Conservation (phyloP, 495 filamentous ascomycete genomes). For the Hypoxylon intermedium region DNA sequence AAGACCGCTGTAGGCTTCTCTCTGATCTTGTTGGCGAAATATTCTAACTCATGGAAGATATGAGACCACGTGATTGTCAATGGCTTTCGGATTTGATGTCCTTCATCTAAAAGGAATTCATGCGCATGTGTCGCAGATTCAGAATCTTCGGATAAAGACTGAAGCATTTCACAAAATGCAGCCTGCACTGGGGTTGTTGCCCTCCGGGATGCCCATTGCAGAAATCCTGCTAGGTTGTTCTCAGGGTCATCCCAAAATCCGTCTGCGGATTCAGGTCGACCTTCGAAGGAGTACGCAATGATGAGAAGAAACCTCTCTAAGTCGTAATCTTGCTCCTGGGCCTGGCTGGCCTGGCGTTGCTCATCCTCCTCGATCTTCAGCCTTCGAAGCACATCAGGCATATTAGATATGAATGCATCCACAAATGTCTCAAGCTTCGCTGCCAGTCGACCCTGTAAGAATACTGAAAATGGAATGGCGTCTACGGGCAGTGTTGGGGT, state of each 20-base stretch:
- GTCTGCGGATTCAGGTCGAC: slow-evolving; percentile 78
- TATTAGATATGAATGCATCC: slow-evolving; percentile 91
- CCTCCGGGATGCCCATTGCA: slow-evolving; percentile 91
- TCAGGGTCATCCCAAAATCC: slow-evolving; percentile 90
- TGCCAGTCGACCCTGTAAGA: slow-evolving; percentile 74
- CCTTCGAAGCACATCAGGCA: slow-evolving; percentile 87
- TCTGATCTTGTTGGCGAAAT: slow-evolving; percentile 71
- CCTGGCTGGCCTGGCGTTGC: slow-evolving; percentile 74
- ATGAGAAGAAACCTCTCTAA: slow-evolving; percentile 91
- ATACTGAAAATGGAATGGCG: slow-evolving; percentile 62
- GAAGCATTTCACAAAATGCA: slow-evolving; percentile 94
- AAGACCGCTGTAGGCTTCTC: slow-evolving; percentile 67
- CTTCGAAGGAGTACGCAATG: slow-evolving; percentile 89
- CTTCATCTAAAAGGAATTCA: slow-evolving; percentile 87
- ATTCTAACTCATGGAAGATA: slow-evolving; percentile 87
- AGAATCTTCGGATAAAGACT: slow-evolving; percentile 79
- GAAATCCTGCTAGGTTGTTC: slow-evolving; percentile 87
- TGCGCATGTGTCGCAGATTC: slow-evolving; percentile 82
- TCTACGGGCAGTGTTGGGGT: slow-evolving; percentile 70
- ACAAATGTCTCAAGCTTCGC: slow-evolving; percentile 82
- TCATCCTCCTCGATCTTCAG: slow-evolving; percentile 90
- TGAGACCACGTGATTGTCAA: slow-evolving; percentile 87
- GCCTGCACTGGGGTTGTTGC: slow-evolving; percentile 92
- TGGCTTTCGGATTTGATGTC: slow-evolving; percentile 74
- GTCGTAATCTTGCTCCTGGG: slow-evolving; percentile 76